phyloP scores from a whole-genome alignment of 2,329 filamentous ascomycete species.

The Nectriaceae sp. region DNA sequence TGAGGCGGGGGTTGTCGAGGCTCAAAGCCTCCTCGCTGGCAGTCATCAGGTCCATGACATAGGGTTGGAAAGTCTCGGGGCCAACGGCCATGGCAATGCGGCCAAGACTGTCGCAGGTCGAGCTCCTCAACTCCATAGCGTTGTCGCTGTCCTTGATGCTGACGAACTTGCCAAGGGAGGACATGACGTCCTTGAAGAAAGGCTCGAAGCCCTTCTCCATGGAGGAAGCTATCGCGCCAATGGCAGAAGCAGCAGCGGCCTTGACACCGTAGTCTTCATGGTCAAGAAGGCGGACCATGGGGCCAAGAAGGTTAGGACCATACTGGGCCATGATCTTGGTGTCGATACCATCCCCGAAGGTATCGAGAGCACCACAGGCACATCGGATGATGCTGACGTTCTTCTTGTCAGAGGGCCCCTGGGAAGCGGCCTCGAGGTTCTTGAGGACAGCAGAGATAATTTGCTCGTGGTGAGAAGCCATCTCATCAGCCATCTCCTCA shows the following conservation, averaged over 20 bases:
- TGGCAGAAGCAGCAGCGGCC: constrained; percentile 82
- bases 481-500: constrained; percentile 89
- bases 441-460: constrained; percentile 83
- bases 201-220: constrained; percentile 81
- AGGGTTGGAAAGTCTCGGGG: constrained; percentile 82
- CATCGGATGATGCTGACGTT: constrained; percentile 86
- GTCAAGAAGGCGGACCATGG: constrained; percentile 80
- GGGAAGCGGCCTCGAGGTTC: constrained; percentile 82
- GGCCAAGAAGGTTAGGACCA: constrained; percentile 77
- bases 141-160: constrained; percentile 86
- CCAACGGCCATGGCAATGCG: constrained; percentile 91
- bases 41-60: constrained; percentile 86
- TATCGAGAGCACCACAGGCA: constrained; percentile 87
- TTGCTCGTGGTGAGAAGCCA: constrained; percentile 80
- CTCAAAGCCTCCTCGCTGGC: constrained; percentile 88
- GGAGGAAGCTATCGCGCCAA: constrained; percentile 87
- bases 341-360: constrained; percentile 87
- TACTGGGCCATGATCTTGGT: constrained; percentile 75
- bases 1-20: constrained; percentile 85
- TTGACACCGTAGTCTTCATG: constrained; percentile 90
- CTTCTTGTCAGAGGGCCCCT: constrained; percentile 69
- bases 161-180: constrained; percentile 81
- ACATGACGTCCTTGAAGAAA: constrained; percentile 92
- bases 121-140: constrained; percentile 84
- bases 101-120: constrained; percentile 89